Evolutionary conservation across 257 asterid species (phyloP).

Genomic region (Gynochthodes officinalis): DNA sequence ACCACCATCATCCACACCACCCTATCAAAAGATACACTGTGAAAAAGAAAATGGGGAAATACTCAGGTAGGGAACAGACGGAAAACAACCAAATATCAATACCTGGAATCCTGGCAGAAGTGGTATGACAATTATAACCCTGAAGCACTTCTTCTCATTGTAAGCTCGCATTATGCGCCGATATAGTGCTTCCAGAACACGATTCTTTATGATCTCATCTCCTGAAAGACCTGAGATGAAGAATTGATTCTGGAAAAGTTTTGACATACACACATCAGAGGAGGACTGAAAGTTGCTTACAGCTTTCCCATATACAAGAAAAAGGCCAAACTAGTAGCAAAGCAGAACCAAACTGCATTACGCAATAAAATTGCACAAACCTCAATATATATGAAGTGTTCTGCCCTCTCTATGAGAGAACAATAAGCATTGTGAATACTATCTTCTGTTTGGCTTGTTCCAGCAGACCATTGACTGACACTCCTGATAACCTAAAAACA

Average conservation of each 20-base stretch:
- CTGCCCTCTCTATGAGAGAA: slow-evolving; percentile 89
- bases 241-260: slow-evolving; percentile 81
- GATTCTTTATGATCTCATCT: slow-evolving; percentile 84
- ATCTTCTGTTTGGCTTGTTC: slow-evolving; percentile 91
- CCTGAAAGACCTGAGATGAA: slow-evolving; percentile 94
- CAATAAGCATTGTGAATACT: slow-evolving; percentile 92
- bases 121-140: slow-evolving; percentile 91
- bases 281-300: slow-evolving; percentile 10
- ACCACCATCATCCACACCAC: slow-evolving; percentile 97
- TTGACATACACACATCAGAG: slow-evolving; percentile 30
- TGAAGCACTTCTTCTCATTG: slow-evolving; percentile 77
- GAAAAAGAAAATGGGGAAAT: slow-evolving; percentile 11
- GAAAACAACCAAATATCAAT: slow-evolving; percentile 14
- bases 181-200: slow-evolving; percentile 73
- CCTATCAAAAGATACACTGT: slow-evolving; percentile 45
- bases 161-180: slow-evolving; percentile 82
- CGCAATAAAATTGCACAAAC: slow-evolving; percentile 32
- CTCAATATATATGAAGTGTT: slow-evolving; percentile 87
- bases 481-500: slow-evolving; percentile 77
- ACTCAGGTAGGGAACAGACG: slow-evolving; percentile 12
- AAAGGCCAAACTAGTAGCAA: neutral
- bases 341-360: neutral
- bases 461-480: slow-evolving; percentile 99
- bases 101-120: slow-evolving; percentile 99
- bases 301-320: slow-evolving; percentile 6